Base-by-base conservation (phyloP, 2,329 filamentous ascomycete species). In the Rutstroemia sydowiana region DNA sequence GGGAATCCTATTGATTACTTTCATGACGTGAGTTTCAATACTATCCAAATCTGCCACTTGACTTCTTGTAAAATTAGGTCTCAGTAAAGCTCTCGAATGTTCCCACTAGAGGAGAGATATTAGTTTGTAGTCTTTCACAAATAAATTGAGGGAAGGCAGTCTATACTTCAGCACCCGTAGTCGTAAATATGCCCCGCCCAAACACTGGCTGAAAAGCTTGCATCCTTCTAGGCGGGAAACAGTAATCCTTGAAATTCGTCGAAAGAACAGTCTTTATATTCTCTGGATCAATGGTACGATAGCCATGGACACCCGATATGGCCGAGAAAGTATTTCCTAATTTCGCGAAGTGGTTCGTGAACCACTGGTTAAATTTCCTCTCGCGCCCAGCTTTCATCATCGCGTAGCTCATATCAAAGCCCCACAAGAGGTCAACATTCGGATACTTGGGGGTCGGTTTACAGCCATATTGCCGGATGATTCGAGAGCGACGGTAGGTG, bases 1-100 rank as follows among this genome's bases (percentile, higher is more conserved):
- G 0, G 81, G 80, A 8, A 88, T 73, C 20, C 75, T 73, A n/a
- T 72, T 69, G 23, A 87, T 70, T 52, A 88, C 69, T 23, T 75
- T 70, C 30, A 72, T 66, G 14, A 84, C 71, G 67, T 86, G 81
- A 2, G 65, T 68, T 59, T 87, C 82, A 47, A 85, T 82, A 1
- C 77, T 78, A 30, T 66, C 68, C 7, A 85, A 68, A 58, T 77
- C 72, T 7, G 68, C 68, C 23, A 78, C 67, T 32, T 73, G 68
- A 36, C 73, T 71, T 52, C 71, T 71, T 53, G 69, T 59, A 58
- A 78, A 78, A 71, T 77, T 76, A 11, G 77, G 77, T 13, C 76
- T 66, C 34, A 82, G 72, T 56, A 81, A 63, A n/a, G 70, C 68
- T 7, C 78, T 65, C 32, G 73, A 77, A 28, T 75, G 69, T 40